Percentiles rank a stretch among this genome's conserved stretches.
These are phyloP conservation scores for Podospora bellae-mahoneyi DNA, from an alignment of 495 filamentous ascomycete species.

Conservation along the genomic window DNA sequence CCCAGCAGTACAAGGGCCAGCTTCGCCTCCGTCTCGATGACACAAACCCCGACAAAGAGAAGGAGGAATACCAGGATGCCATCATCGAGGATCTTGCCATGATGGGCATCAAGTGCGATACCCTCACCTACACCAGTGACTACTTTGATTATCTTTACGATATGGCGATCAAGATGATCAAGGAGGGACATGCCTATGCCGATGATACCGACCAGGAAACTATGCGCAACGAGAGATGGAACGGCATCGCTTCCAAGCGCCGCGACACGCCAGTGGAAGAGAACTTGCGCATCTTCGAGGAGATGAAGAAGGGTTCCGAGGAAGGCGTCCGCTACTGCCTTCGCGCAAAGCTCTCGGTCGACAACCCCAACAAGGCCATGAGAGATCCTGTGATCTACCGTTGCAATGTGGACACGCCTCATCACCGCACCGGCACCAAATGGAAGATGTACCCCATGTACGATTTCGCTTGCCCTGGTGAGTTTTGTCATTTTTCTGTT, in stretches of 20 bases:
- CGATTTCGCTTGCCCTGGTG: constrained; percentile 31
- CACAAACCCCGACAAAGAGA: constrained; percentile 91
- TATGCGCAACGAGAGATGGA: constrained; percentile 76
- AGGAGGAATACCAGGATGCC: constrained; percentile 84
- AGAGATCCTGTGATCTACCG: constrained; percentile 94
- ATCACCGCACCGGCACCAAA: constrained; percentile 76
- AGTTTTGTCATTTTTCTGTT: neutral
- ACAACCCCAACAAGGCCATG: constrained; percentile 81
- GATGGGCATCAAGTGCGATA: constrained; percentile 83
- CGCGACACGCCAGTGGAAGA: constrained; percentile 77
- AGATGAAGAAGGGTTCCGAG: constrained; percentile 79
- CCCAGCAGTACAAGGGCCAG: constrained; percentile 79
- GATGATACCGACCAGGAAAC: constrained; percentile 85
- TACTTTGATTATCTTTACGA: constrained; percentile 89
- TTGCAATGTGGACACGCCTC: constrained; percentile 67
- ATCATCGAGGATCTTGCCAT: constrained; percentile 82
- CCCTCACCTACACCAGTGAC: constrained; percentile 75
- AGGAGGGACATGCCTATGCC: constrained; percentile 80
- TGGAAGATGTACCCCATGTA: constrained; percentile 98
- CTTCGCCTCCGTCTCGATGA: constrained; percentile 86
- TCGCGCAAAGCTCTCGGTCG: constrained; percentile 80
- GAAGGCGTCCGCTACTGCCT: constrained; percentile 80
- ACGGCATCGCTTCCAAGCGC: constrained; percentile 69
- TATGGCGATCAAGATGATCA: constrained; percentile 72
- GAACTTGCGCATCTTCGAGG: constrained; percentile 73